Evolutionary conservation across 139 green algal species (phyloP).

Genomic region (Eudorina sp.): DNA sequence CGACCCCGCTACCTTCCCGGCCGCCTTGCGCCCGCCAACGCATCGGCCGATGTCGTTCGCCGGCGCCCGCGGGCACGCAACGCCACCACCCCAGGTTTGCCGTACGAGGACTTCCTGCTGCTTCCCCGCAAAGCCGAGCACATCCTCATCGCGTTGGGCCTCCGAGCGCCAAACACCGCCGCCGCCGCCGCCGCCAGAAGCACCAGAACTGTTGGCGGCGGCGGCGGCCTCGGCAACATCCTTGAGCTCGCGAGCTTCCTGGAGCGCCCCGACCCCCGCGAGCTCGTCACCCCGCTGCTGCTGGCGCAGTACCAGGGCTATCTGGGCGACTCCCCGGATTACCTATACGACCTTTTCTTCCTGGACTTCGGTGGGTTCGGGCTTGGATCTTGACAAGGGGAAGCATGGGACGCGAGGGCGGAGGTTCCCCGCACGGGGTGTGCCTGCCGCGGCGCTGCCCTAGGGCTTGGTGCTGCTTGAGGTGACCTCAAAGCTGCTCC

Average conservation of each 20-base stretch:
- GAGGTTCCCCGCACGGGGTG: no score
- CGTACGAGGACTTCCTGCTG: constrained; percentile 15
- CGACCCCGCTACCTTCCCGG: no score
- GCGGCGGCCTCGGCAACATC: background rate
- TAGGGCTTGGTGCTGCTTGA: no score
- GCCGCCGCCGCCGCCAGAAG: background rate
- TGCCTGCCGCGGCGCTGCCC: no score
- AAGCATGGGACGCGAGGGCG: no score
- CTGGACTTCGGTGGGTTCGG: constrained; percentile 32
- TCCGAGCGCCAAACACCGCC: constrained; percentile 4
- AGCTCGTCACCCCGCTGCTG: background rate
- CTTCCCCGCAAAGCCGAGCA: constrained; percentile 38
- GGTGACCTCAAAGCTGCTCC: no score
- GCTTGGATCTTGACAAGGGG: no score
- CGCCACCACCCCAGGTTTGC: constrained; percentile 8
- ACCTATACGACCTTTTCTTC: constrained; percentile 34
- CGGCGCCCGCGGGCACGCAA: background rate
- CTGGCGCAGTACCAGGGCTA: constrained; percentile 28
- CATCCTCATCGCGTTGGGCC: constrained; percentile 5
- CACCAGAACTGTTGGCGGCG: background rate
- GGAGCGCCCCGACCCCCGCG: background rate
- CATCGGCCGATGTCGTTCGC: no score
- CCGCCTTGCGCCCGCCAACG: no score
- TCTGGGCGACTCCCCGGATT: background rate
- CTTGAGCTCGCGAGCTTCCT: background rate